These are phyloP conservation scores for Alternaria metachromatica DNA, from an alignment of 2,329 filamentous ascomycete genomes.

Conservation along the genomic window DNA sequence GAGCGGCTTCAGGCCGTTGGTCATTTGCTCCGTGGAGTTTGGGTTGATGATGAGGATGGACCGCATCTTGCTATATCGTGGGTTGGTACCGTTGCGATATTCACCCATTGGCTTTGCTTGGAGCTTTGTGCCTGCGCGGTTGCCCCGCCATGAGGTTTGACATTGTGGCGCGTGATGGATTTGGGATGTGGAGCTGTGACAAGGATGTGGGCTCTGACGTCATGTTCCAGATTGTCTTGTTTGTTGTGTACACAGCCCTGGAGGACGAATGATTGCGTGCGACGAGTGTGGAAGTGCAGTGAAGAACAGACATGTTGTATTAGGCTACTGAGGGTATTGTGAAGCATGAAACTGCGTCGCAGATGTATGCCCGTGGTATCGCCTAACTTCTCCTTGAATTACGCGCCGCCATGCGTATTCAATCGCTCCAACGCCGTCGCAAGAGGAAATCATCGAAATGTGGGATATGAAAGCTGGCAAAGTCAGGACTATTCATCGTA, in stretches of 20 bases:
- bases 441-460: slow-evolving; percentile 2
- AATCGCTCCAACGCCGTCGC: slow-evolving; percentile 22
- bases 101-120: slow-evolving; percentile 31
- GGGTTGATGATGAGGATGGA: slow-evolving; percentile 77
- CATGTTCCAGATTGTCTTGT: slow-evolving; percentile 1
- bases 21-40: slow-evolving; percentile 78
- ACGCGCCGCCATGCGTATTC: neutral
- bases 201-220: slow-evolving; percentile 17
- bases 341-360: neutral
- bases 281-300: neutral
- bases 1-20: slow-evolving; percentile 65
- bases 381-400: neutral
- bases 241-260: neutral
- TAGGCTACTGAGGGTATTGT: slow-evolving; percentile 16
- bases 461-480: neutral
- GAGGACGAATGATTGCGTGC: neutral
- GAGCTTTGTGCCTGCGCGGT: neutral
- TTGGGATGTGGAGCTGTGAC: slow-evolving; percentile 17
- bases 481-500: neutral
- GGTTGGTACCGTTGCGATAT: slow-evolving; percentile 24
- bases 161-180: slow-evolving; percentile 16
- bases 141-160: slow-evolving; percentile 23
- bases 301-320: slow-evolving; percentile 5
- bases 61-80: slow-evolving; percentile 43
- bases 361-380: neutral